phyloP scores from a whole-genome alignment of 306 rosid genomes.

The Malus domestica region ASM211411v1 NC_041800.1:1807001-1807500 shows the following conservation, averaged over 20 bases:
- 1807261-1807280: constrained; percentile 37
- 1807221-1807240: constrained; percentile 87
- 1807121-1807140: constrained; percentile 66
- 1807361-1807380: neutral
- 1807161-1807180: constrained; percentile 80
- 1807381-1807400: neutral
- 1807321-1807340: constrained; percentile 38
- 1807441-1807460: constrained; percentile 57
- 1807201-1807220: constrained; percentile 63
- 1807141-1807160: constrained; percentile 85
- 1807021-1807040: constrained; percentile 11
- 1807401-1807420: neutral
- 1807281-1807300: constrained; percentile 36
- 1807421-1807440: constrained; percentile 26
- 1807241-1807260: constrained; percentile 80
- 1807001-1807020: constrained; percentile 85
- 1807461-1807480: constrained; percentile 65
- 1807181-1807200: constrained; percentile 78
- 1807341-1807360: neutral
- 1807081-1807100: neutral
- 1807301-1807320: constrained; percentile 51
- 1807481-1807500: constrained; percentile 55
- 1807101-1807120: neutral
- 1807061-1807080: neutral
- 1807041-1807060: neutral